These are phyloP conservation scores for Trypethelium eluteriae DNA, from an alignment of 495 filamentous ascomycete species.

Conservation along the genomic window DNA sequence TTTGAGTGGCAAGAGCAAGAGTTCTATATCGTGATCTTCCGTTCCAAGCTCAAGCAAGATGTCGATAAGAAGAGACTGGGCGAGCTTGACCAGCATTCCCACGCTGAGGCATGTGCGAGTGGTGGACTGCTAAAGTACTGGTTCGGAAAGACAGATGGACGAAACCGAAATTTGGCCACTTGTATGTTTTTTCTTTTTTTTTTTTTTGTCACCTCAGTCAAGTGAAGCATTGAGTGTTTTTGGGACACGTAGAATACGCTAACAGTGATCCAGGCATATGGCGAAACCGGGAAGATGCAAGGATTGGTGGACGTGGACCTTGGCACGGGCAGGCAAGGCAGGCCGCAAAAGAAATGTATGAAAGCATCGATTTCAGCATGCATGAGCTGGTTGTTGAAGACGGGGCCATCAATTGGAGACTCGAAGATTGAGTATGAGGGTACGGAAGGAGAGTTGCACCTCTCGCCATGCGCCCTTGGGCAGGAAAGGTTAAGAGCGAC, in stretches of 20 bases:
- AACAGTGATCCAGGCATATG: constrained; percentile 27
- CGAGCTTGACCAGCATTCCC: constrained; percentile 63
- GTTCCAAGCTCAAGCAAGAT: constrained; percentile 56
- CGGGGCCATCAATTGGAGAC: constrained; percentile 21
- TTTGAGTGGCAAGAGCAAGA: constrained; percentile 53
- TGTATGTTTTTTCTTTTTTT: constrained; percentile 25
- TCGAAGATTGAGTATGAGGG: constrained; percentile 16
- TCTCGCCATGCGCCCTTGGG: neutral
- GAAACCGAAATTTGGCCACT: constrained; percentile 32
- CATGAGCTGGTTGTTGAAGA: constrained; percentile 30
- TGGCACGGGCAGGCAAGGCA: constrained; percentile 31
- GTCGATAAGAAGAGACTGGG: constrained; percentile 56
- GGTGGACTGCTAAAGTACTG: constrained; percentile 71
- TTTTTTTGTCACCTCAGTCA: too few relatives aligned
- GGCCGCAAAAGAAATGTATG: constrained; percentile 30
- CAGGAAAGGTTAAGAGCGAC: neutral
- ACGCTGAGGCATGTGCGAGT: constrained; percentile 64
- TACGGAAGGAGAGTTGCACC: neutral
- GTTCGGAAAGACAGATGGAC: constrained; percentile 27
- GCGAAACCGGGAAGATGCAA: constrained; percentile 27
- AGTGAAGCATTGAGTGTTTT: too few relatives aligned
- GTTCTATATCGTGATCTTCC: constrained; percentile 80
- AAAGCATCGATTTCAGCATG: constrained; percentile 29
- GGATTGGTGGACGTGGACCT: constrained; percentile 28
- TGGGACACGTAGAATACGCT: neutral